phyloP scores from a whole-genome alignment of 768 basidiomycete species.

The Atractiella rhizophila region DNA sequence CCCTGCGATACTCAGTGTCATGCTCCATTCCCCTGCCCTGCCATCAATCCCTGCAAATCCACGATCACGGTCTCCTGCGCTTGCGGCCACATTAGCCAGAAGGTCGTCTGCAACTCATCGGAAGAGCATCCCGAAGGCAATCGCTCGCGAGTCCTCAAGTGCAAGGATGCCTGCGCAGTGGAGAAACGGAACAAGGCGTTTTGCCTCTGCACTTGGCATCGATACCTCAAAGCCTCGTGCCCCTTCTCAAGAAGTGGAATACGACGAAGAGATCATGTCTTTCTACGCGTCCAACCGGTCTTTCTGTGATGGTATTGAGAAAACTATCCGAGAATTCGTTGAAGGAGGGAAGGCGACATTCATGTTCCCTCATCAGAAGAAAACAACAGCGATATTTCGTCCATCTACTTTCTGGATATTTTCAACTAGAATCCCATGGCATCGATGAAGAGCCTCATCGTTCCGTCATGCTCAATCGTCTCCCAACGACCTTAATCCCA shows the following conservation, averaged over 20 bases:
- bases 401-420: conserved; percentile 42
- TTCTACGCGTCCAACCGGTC: conserved; percentile 19
- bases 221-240: conserved; percentile 24
- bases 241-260: conserved; percentile 22
- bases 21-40: conserved; percentile 61
- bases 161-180: conserved; percentile 55
- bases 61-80: conserved; percentile 45
- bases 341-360: conserved; percentile 39
- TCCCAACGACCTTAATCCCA: no score
- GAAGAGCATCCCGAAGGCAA: conserved; percentile 28
- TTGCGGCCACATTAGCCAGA: conserved; percentile 57
- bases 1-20: conserved; percentile 63
- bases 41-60: conserved; percentile 48
- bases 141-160: conserved; percentile 33
- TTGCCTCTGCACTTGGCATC: conserved; percentile 84
- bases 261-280: conserved; percentile 5
- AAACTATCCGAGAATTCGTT: conserved; percentile 32
- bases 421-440: conserved; percentile 59
- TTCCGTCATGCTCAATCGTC: no score
- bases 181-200: conserved; percentile 60
- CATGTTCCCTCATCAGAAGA: conserved; percentile 58
- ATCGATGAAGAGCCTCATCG: conserved; percentile 77
- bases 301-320: conserved; percentile 53
- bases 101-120: conserved; percentile 42
- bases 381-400: conserved; percentile 59